Base-by-base conservation (phyloP, 768 basidiomycete species). In the Xerocomellus dryophilus region DNA sequence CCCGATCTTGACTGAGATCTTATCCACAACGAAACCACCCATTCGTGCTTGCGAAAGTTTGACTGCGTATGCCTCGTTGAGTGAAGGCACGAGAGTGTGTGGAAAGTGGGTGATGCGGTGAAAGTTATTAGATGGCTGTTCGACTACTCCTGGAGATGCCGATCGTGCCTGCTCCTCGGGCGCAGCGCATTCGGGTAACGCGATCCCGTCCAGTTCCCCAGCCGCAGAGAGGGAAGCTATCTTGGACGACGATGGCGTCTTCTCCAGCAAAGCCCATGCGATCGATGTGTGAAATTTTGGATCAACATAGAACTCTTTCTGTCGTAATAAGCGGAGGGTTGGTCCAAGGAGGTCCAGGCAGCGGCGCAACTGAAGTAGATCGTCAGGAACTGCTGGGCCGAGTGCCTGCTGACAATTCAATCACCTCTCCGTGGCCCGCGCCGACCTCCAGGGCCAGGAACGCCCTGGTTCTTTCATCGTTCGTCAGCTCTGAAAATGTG, bases 271-370 rank as follows among this genome's bases (percentile, higher is more conserved):
- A 14, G 85, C 83, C 94, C 95, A 97, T 10, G 85, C 92, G 50
- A 97, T 83, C 2, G 93, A 95, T 12, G 88, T 80, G 66, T 98
- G 95, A 64, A 94, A 97, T 42, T 85, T 82, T 18, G 95, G 93
- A 29, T 81, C 73, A 32, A 74, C 63, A 71, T 98, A 96, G 70
- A 91, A 97, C 51, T 81, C 78, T 58, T 86, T 84, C 60, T 95
- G 88, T 49, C 86, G 84, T 32, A 91, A 73, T 4, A 69, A 65
- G 27, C 72, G 72, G 43, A 96, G 72, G 7, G 77, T 73, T 1
- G 87, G 85, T 5, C 78, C 74, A 39, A 97, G 69, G 21, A 75
- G 73, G 44, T 80, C 73, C 2, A 82, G 74, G 40, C 93, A 70
- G 8, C 66, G 62, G 54, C 73, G 71, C 12, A 94, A 71, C 94